Evolutionary conservation across 2,329 filamentous ascomycete species (phyloP), one percentile per base, ranked within the genome.

Genomic region (Fusarium sp.): DNA sequence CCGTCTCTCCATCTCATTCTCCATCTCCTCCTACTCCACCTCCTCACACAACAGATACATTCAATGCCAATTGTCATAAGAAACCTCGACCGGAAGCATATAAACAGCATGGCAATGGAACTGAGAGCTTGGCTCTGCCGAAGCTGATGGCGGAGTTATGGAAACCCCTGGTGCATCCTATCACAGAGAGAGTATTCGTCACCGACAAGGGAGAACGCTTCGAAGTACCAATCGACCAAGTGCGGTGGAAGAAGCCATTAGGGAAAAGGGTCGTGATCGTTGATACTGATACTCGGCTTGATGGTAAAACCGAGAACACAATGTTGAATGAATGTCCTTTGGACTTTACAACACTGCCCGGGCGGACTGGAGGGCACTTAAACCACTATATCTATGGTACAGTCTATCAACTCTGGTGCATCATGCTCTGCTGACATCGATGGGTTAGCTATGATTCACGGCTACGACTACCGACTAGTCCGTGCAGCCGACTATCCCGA

Each of bases 401-500:
- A 63, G 38, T 7, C 15, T 18, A 4, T 18, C 26, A 22, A 14
- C 14, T 3, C 3, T 26, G 2, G 12, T 5, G 5, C 7, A 1
- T 31, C 3, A 18, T 13, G 5, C 6, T 49, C 6, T 41, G 3
- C 38, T 72, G 14, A 64, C 9, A 0, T 2, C 24, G 7, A 1
- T 3, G 2, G 1, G 10, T 22, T 22, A 79, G 78, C 78, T 14
- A 72, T 80, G 75, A 85, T 87, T 54, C 86, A 87, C 74, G 85
- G 85, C 10, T 87, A 86, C 76, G 84, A 86, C 57, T 87, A 87
- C 75, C 85, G 85, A 39, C 83, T 86, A 60, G 82, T 87, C 36
- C 83, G 82, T 64, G 83, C 83, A 8, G 80, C 83, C 35, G 80
- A 82, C 38, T 83, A 84, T 59, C 71, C 77, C 4, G 82, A 84